Conservation (phyloP, 768 basidiomycete genomes). For the Udeniomyces megalosporus region DNA sequence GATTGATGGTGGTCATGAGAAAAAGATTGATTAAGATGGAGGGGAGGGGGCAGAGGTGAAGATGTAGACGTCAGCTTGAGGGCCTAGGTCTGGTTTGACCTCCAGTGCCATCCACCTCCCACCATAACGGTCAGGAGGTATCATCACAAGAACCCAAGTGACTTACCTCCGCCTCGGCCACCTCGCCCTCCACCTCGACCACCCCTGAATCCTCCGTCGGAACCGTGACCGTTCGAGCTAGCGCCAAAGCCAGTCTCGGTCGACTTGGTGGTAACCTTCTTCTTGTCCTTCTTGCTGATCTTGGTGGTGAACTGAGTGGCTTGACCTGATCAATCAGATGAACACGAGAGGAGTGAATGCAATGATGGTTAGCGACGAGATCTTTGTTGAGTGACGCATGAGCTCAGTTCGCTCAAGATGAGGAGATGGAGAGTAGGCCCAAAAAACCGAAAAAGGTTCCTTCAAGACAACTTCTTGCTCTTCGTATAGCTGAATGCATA, state of each 20-base stretch:
- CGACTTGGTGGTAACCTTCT: slow-evolving; percentile 16
- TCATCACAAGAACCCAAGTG: too few relatives aligned
- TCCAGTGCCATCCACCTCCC: too few relatives aligned
- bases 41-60: too few relatives aligned
- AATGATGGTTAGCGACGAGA: neutral
- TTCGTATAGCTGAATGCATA: too few relatives aligned
- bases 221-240: neutral
- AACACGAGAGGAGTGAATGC: neutral
- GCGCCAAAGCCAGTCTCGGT: slow-evolving; percentile 21
- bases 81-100: too few relatives aligned
- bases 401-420: too few relatives aligned
- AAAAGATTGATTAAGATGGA: neutral
- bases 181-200: slow-evolving; percentile 26
- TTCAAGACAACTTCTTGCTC: too few relatives aligned
- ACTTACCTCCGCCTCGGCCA: slow-evolving; percentile 23
- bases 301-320: slow-evolving; percentile 30
- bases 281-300: slow-evolving; percentile 24
- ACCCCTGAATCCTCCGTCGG: slow-evolving; percentile 22
- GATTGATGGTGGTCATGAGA: too few relatives aligned
- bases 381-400: neutral
- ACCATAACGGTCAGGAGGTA: too few relatives aligned
- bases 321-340: slow-evolving; percentile 21
- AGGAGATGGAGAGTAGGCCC: too few relatives aligned
- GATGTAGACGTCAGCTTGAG: too few relatives aligned
- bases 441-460: too few relatives aligned